phyloP scores from a whole-genome alignment of 345 rosid species.

The Geranium rotundifolium region DNA sequence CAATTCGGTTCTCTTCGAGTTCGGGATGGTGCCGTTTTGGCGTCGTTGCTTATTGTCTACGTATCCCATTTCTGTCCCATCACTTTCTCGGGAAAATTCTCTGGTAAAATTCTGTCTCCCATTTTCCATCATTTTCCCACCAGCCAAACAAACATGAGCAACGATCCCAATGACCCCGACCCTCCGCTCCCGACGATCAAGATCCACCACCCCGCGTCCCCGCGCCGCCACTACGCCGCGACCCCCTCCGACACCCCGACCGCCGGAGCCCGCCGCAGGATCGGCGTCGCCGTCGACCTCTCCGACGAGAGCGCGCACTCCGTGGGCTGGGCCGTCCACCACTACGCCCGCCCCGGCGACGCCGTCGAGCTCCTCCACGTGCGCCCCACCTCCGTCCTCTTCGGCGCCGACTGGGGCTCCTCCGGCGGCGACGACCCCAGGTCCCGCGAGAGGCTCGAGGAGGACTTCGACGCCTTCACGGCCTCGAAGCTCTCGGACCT shows the following conservation, averaged over 20 bases:
- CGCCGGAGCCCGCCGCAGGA: constrained; percentile 73
- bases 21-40: too few relatives aligned
- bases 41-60: too few relatives aligned
- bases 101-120: too few relatives aligned
- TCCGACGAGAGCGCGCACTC: constrained; percentile 77
- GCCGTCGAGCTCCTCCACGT: constrained; percentile 91
- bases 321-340: constrained; percentile 76
- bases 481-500: constrained; percentile 26
- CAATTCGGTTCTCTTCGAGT: too few relatives aligned
- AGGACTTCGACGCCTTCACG: constrained; percentile 25
- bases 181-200: constrained; percentile 66
- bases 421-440: not conserved
- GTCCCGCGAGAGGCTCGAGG: constrained; percentile 8
- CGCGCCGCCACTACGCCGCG: constrained; percentile 19
- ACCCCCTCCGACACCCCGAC: constrained; percentile 47
- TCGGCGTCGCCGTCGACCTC: constrained; percentile 89
- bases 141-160: constrained; percentile 2
- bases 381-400: constrained; percentile 84
- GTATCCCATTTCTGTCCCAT: too few relatives aligned
- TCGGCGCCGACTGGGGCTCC: not conserved
- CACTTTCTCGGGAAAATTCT: too few relatives aligned
- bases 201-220: constrained; percentile 46
- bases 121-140: too few relatives aligned
- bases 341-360: constrained; percentile 89
- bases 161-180: constrained; percentile 30